Evolutionary conservation across 345 rosid species (phyloP), one percentile per base, ranked within the genome.

Genomic region (Populus euphratica): DNA sequence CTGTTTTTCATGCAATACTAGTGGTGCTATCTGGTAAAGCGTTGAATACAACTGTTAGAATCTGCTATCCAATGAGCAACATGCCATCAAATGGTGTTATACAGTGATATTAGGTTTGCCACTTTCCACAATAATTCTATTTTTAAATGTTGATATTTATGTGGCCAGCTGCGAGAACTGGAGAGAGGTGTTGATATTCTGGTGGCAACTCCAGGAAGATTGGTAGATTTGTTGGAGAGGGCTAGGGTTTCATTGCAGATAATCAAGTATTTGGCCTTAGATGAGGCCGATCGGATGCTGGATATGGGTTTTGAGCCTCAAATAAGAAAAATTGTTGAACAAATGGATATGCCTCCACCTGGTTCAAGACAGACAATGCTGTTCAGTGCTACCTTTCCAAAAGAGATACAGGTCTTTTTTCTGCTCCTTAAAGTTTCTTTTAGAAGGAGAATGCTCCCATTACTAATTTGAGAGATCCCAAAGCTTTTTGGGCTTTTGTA

Each of bases 261-360:
- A 98, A 86, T 95, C 83, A 92, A 88, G 82, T 95, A 86, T 70
- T 86, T 95, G 83, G 97, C 99, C 44, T 90, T 96, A 35, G 99
- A 96, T 76, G 99, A 96, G 85, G 99, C 99, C 27, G 99, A 96
- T 86, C 88, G 99, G 72, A 96, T 96, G 99, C 84, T 96, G 74
- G 99, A 96, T 82, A 96, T 96, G 99, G 99, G 99, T 77, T 96
- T 96, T 88, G 99, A 96, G 86, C 99, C 99, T 14, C 99, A 96
- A 79, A 96, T 96, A 69, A 88, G 99, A 73, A 96, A 96, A 81
- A 96, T 96, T 75, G 99, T 96, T 4, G 94, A 95, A 78, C 92
- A 95, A 81, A 92, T 87, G 93, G 99, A 96, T 79, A 96, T 96
- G 99, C 98, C 99, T 54, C 92, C 87, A 17, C 86, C 91, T 18